phyloP scores from a whole-genome alignment of 495 filamentous ascomycete genomes.

The Lasiosphaeriaceae sp. region DNA sequence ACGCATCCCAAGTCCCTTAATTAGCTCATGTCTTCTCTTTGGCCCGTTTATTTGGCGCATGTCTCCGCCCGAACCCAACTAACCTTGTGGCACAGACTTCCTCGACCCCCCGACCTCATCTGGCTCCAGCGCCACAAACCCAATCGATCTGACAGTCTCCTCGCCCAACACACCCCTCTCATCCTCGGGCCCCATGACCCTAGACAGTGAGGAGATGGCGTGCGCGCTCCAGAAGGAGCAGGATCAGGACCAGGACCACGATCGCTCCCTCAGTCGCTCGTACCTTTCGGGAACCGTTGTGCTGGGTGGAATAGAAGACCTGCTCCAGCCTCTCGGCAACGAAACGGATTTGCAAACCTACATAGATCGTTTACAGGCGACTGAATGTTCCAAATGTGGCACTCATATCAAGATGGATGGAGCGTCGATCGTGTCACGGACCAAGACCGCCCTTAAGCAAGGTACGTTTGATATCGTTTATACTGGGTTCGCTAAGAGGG shows the following conservation, averaged over 20 bases:
- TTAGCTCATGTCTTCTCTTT: no score
- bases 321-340: not conserved
- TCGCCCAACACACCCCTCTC: not conserved
- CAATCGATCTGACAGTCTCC: not conserved
- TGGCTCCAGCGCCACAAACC: not conserved
- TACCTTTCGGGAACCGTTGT: not conserved
- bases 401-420: not conserved
- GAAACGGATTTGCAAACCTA: not conserved
- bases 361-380: not conserved
- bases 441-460: not conserved
- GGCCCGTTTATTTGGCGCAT: no score
- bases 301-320: not conserved
- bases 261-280: no score
- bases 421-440: not conserved
- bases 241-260: no score
- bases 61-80: not conserved
- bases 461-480: no score
- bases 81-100: not conserved
- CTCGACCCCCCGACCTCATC: not conserved
- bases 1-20: no score
- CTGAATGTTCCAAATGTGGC: constrained; percentile 4
- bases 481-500: not conserved
- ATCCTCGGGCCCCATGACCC: not conserved
- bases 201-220: not conserved
- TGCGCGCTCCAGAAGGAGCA: no score